phyloP scores from a whole-genome alignment of 1,284 basidiomycete species.

The Inonotus hispidus region DNA sequence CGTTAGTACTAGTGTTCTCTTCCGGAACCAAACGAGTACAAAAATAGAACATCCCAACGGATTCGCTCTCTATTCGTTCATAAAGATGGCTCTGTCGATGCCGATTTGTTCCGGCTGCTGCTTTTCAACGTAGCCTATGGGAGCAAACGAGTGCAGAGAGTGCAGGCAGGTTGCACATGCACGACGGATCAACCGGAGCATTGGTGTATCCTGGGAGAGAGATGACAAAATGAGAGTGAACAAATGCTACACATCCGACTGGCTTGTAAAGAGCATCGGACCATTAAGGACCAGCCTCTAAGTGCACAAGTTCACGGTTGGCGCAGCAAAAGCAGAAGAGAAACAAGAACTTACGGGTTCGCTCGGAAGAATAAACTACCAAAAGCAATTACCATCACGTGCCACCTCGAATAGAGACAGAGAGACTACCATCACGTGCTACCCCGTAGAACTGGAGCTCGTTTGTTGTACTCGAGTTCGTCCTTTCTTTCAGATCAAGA shows the following conservation, averaged over 20 bases:
- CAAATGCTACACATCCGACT: neutral
- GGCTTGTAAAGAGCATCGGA: neutral
- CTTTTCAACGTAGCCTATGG: neutral
- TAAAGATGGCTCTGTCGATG: neutral
- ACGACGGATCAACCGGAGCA: neutral
- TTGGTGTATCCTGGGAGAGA: neutral
- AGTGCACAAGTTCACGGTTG: too few relatives aligned
- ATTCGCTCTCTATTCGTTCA: neutral
- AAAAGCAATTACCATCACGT: neutral
- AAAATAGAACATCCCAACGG: neutral
- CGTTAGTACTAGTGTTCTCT: too few relatives aligned
- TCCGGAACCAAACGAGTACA: neutral
- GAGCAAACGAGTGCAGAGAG: too few relatives aligned
- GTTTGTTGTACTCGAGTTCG: too few relatives aligned
- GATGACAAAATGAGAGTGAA: neutral
- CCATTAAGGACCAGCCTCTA: neutral
- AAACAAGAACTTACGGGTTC: neutral
- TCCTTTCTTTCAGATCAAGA: too few relatives aligned
- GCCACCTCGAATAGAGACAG: neutral
- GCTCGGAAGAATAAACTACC: neutral
- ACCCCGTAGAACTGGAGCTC: neutral
- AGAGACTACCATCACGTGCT: neutral
- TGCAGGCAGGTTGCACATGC: too few relatives aligned
- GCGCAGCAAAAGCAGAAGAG: too few relatives aligned
- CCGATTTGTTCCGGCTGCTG: neutral